Percentiles rank a stretch among this genome's conserved stretches.
Conservation (phyloP, 140 eudicot genomes). For the Bidens hawaiensis region DNA sequence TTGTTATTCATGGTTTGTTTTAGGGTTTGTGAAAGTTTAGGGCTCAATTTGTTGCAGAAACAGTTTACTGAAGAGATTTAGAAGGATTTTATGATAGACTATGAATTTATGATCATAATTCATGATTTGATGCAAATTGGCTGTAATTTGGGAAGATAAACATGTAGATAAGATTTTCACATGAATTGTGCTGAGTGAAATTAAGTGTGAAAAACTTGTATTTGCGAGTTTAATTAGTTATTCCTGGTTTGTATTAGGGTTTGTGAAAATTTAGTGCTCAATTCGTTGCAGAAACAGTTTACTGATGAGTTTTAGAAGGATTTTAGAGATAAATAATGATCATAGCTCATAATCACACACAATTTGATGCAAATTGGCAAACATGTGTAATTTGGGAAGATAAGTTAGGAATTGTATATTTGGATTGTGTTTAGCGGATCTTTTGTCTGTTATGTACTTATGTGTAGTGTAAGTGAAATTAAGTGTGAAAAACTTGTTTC, state of each 20-base stretch:
- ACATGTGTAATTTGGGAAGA: neutral
- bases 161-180: no score
- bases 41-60: neutral
- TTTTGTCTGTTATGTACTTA: no score
- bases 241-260: conserved; percentile 3
- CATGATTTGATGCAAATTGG: no score
- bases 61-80: neutral
- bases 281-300: neutral
- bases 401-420: no score
- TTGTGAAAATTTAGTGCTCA: neutral
- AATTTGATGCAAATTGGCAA: neutral
- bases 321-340: neutral
- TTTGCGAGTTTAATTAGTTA: neutral
- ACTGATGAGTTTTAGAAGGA: conserved; percentile 1
- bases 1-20: neutral
- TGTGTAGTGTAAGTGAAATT: no score
- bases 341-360: conserved; percentile 5
- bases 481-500: no score
- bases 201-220: neutral
- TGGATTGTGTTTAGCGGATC: no score
- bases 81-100: conserved; percentile 2
- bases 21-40: neutral
- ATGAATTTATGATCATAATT: no score
- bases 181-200: neutral
- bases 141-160: no score